These are phyloP conservation scores for Mycena chlorophos DNA, from an alignment of 768 basidiomycete species.

Conservation along the genomic window DNA sequence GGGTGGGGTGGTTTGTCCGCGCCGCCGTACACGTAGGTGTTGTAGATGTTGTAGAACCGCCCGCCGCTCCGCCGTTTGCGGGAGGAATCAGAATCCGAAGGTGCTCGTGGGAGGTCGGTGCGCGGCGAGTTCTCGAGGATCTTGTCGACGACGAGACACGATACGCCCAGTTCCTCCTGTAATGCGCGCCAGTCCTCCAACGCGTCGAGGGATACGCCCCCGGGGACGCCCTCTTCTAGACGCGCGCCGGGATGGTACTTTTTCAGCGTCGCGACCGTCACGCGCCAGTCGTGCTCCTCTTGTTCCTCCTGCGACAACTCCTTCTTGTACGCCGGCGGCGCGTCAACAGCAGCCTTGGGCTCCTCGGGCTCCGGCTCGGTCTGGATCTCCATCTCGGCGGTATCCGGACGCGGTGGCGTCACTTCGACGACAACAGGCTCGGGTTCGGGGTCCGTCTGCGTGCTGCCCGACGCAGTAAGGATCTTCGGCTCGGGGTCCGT, in stretches of 20 bases:
- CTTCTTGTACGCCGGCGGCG: conserved; percentile 75
- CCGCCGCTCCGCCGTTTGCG: conserved; percentile 36
- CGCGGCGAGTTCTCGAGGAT: conserved; percentile 49
- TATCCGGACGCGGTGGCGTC: conserved; percentile 38
- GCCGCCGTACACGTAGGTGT: conserved; percentile 59
- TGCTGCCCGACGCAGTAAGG: conserved; percentile 45
- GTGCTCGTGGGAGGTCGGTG: conserved; percentile 20
- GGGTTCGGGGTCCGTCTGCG: conserved; percentile 57
- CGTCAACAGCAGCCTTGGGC: conserved; percentile 45
- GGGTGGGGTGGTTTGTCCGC: conserved; percentile 40
- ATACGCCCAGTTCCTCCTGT: conserved; percentile 77
- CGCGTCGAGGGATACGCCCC: conserved; percentile 65
- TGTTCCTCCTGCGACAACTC: conserved; percentile 51
- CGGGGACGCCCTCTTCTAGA: conserved; percentile 42
- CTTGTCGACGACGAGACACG: conserved; percentile 76
- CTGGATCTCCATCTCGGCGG: conserved; percentile 62
- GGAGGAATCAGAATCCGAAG: conserved; percentile 20
- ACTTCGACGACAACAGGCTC: conserved; percentile 28
- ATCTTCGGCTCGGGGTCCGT: conserved; percentile 61
- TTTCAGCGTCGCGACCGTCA: conserved; percentile 59
- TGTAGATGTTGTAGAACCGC: conserved; percentile 85
- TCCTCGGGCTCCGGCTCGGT: conserved; percentile 48
- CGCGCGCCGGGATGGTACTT: conserved; percentile 71
- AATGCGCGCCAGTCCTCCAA: conserved; percentile 77
- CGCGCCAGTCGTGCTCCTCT: conserved; percentile 49